A percentile compares a stretch with the other conserved stretches of the same genome.
phyloP scores from a whole-genome alignment of 108 stramenopile genomes.

The Cyclotella baltica region DNA sequence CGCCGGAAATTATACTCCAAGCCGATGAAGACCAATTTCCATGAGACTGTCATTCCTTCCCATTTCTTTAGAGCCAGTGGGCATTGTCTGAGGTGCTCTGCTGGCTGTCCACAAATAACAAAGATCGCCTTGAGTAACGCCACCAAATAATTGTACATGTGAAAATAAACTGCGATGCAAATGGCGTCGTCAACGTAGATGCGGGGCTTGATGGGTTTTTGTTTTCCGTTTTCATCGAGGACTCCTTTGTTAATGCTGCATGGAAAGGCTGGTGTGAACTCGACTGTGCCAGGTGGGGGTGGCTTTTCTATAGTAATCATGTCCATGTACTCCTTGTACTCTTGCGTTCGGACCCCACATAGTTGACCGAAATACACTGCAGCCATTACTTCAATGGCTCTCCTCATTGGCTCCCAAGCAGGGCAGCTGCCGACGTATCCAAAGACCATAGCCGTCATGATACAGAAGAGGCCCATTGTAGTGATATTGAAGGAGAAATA shows the following conservation, averaged over 20 bases:
- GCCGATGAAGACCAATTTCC: background rate
- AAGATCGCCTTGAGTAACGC: slow-evolving; percentile 25
- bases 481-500: background rate
- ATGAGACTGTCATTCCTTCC: background rate
- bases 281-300: too few species aligned
- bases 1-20: background rate
- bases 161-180: background rate
- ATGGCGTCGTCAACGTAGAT: too few species aligned
- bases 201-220: slow-evolving; percentile 6
- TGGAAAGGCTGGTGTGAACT: background rate
- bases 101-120: background rate
- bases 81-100: background rate
- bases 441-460: slow-evolving; percentile 16
- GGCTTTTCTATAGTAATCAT: too few species aligned
- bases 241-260: background rate
- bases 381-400: slow-evolving; percentile 3
- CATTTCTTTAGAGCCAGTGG: slow-evolving; percentile 22
- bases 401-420: slow-evolving; percentile 4
- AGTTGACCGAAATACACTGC: background rate
- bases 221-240: too few species aligned
- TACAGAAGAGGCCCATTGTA: background rate
- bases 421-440: background rate
- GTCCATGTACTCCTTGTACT: too few species aligned
- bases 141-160: background rate
- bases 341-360: too few species aligned